Percentiles rank a stretch among this genome's conserved stretches.
phyloP scores from a whole-genome alignment of 2,329 filamentous ascomycete species.

The Cephalotrichum gorgonifer region DNA sequence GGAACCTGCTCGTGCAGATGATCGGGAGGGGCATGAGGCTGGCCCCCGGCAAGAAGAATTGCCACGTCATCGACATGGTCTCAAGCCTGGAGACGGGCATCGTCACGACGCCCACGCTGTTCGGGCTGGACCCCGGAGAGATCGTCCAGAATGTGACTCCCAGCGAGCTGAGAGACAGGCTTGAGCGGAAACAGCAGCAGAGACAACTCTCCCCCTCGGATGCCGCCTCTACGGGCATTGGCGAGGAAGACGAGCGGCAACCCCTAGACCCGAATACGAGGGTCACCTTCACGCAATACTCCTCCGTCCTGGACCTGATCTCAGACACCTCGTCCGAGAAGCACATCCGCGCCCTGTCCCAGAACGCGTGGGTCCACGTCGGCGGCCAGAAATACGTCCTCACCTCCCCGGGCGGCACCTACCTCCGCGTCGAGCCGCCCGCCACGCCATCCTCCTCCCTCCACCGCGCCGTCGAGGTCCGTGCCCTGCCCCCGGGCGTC shows the following conservation, averaged over 20 bases:
- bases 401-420: slow-evolving; percentile 52
- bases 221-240: no score
- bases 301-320: slow-evolving; percentile 83
- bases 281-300: slow-evolving; percentile 81
- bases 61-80: slow-evolving; percentile 95
- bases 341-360: slow-evolving; percentile 68
- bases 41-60: slow-evolving; percentile 70
- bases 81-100: slow-evolving; percentile 75
- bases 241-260: slow-evolving; percentile 5
- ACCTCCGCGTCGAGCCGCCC: slow-evolving; percentile 39
- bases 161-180: slow-evolving; percentile 46
- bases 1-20: slow-evolving; percentile 95
- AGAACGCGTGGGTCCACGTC: slow-evolving; percentile 73
- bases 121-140: slow-evolving; percentile 79
- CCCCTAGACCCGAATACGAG: slow-evolving; percentile 20
- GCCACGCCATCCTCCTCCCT: slow-evolving; percentile 12
- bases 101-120: slow-evolving; percentile 81
- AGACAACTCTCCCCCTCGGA: slow-evolving; percentile 6
- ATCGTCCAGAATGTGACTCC: slow-evolving; percentile 58
- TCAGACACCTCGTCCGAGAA: slow-evolving; percentile 68
- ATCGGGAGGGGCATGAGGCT: slow-evolving; percentile 89
- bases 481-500: slow-evolving; percentile 30
- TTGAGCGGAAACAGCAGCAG: slow-evolving; percentile 15
- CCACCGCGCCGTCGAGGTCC: slow-evolving; percentile 37
- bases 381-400: slow-evolving; percentile 63